Evolutionary conservation across 345 rosid species (phyloP), one percentile per base, ranked within the genome.

Genomic region (Eucalyptus marginata): DNA sequence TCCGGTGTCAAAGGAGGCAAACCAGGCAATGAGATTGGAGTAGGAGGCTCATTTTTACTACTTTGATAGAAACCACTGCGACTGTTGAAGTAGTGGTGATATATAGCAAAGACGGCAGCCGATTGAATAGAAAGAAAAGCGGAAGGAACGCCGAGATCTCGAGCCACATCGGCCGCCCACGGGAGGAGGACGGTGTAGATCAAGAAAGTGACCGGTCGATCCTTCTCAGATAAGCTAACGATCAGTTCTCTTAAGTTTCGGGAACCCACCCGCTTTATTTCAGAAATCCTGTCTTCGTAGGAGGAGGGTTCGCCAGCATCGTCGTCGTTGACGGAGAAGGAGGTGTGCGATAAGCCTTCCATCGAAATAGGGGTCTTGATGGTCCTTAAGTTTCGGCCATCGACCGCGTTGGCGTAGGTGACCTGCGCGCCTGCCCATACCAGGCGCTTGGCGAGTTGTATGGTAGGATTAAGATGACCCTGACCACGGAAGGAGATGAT

Each of bases 401-500:
- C 47, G 90, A 93, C 8, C 5, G 90, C 52, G 47, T 94, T 94
- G 54, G 92, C 87, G 83, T 93, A 90, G 66, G 97, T 95, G 89
- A 94, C 95, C 3, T 59, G 91, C 10, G 90, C 92, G 8, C 99
- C 97, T 14, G 90, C 62, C 87, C 90, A 89, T 54, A 93, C 76
- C 33, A 96, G 93, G 49, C 95, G 94, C 93, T 92, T 94, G 88
- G 97, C 98, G 46, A 96, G 91, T 46, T 93, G 94, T 52, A 95
- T 91, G 50, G 91, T 56, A 0, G 98, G 99, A 90, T 96, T 96
- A 27, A 96, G 90, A 91, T 96, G 98, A 87, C 99, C 98, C 89
- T 94, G 97, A 90, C 92, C 0, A 0, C 95, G 94, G 51, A 47
- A 94, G 2, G 95, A 87, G 36, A 96, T 89, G 0, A 96, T 88